A percentile compares a stretch with the other conserved stretches of the same genome.
These are phyloP conservation scores for Globisporangium iwayamae DNA, from an alignment of 352 stramenopile genomes.

Conservation along the genomic window DNA sequence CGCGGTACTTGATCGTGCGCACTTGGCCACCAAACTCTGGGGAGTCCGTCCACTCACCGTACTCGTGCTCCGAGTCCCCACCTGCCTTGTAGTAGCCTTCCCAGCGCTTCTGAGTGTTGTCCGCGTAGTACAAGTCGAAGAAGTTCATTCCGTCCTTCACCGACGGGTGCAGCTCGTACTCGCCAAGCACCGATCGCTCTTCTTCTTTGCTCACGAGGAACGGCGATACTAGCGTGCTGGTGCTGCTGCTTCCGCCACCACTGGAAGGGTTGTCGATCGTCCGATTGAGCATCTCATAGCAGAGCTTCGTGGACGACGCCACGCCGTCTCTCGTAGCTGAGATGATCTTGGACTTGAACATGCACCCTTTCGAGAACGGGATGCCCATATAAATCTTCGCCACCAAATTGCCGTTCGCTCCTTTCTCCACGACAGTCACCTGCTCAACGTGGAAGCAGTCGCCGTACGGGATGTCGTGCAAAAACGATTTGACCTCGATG, in stretches of 20 bases:
- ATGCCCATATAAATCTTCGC: conserved; percentile 70
- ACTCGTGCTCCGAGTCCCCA: conserved; percentile 59
- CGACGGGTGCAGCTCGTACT: conserved; percentile 54
- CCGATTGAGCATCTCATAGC: conserved; percentile 64
- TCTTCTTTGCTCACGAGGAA: conserved; percentile 72
- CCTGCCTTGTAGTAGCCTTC: conserved; percentile 49
- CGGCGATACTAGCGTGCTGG: conserved; percentile 33
- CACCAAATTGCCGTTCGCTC: conserved; percentile 37
- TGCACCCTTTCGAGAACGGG: conserved; percentile 85
- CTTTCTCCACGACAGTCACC: conserved; percentile 51
- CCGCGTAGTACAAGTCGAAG: conserved; percentile 71
- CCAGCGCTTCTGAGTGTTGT: conserved; percentile 49
- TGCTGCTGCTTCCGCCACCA: conserved; percentile 7
- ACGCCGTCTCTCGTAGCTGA: conserved; percentile 67
- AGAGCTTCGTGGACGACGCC: conserved; percentile 43
- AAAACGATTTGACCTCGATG: conserved; percentile 54
- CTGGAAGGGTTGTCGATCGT: conserved; percentile 24
- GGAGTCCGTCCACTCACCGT: conserved; percentile 58
- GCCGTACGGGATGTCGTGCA: conserved; percentile 86
- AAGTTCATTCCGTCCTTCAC: conserved; percentile 57
- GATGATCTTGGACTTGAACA: conserved; percentile 90
- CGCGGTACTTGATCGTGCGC: conserved; percentile 70
- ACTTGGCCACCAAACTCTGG: conserved; percentile 54
- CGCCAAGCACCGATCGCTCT: conserved; percentile 61
- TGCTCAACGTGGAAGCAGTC: conserved; percentile 84